These are phyloP conservation scores for Podila clonocystis DNA, from an alignment of 192 early-diverging fungal genomes.

Conservation along the genomic window DNA sequence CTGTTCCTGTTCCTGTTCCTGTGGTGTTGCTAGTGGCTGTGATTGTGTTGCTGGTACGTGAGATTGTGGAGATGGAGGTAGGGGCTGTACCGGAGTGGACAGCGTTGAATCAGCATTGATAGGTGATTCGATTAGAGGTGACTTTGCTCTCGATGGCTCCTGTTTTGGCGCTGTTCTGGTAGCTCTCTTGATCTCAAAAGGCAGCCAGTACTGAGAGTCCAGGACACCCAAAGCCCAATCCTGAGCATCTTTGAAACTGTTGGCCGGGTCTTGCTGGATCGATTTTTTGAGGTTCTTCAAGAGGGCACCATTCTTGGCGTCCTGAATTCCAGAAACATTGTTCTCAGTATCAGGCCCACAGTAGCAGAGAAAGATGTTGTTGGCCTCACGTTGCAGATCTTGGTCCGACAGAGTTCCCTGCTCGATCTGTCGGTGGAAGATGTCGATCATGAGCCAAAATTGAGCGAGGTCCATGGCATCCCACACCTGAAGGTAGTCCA, in stretches of 20 bases:
- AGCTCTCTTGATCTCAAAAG: constrained; percentile 32
- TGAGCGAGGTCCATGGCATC: constrained; percentile 42
- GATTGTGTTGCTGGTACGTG: neutral
- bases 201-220: constrained; percentile 37
- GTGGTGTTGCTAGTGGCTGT: neutral
- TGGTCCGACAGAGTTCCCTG: constrained; percentile 19
- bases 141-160: too few relatives aligned
- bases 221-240: constrained; percentile 30
- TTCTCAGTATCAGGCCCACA: constrained; percentile 29
- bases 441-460: constrained; percentile 48
- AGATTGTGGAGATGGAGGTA: neutral
- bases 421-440: constrained; percentile 46
- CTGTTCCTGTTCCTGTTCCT: neutral
- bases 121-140: too few relatives aligned
- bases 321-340: constrained; percentile 21
- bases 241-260: constrained; percentile 28
- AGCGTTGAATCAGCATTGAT: neutral
- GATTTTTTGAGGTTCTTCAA: constrained; percentile 27
- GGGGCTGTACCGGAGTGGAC: neutral
- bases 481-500: constrained; percentile 44
- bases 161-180: neutral
- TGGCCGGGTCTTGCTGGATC: constrained; percentile 27
- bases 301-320: constrained; percentile 22
- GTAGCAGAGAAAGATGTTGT: constrained; percentile 28
- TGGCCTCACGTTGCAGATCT: constrained; percentile 33